Evolutionary conservation across 2,329 filamentous ascomycete species (phyloP).

Genomic region (Botryotinia narcissicola): DNA sequence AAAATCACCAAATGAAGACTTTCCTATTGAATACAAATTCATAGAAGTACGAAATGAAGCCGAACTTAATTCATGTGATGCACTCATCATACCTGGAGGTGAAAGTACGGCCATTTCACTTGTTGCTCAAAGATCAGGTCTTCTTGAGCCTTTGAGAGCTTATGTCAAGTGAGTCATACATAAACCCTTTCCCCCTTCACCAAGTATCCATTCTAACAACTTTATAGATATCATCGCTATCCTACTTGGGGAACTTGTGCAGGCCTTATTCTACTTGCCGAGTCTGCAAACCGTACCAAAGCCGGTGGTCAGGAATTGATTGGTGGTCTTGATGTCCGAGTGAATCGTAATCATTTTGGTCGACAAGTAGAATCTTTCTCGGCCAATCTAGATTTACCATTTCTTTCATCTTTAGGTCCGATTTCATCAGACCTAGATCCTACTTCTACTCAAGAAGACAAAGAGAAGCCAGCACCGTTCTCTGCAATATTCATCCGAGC

Average conservation of each 20-base stretch:
- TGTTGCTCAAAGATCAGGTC: slow-evolving; percentile 74
- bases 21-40: slow-evolving; percentile 46
- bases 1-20: neutral
- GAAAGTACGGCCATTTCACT: slow-evolving; percentile 93
- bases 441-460: neutral
- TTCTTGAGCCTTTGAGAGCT: slow-evolving; percentile 79
- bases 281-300: slow-evolving; percentile 84
- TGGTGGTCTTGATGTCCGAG: slow-evolving; percentile 83
- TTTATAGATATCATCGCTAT: slow-evolving; percentile 63
- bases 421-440: slow-evolving; percentile 29
- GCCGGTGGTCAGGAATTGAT: slow-evolving; percentile 90
- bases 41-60: slow-evolving; percentile 75
- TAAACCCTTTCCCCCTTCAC: neutral
- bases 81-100: slow-evolving; percentile 85
- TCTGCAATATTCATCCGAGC: slow-evolving; percentile 90
- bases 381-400: slow-evolving; percentile 68
- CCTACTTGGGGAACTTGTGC: slow-evolving; percentile 97
- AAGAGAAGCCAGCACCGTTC: slow-evolving; percentile 52
- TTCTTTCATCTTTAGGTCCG: slow-evolving; percentile 47
- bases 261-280: slow-evolving; percentile 84
- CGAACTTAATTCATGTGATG: slow-evolving; percentile 73
- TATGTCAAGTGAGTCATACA: slow-evolving; percentile 76
- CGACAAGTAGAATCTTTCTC: slow-evolving; percentile 91
- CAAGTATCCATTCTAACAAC: slow-evolving; percentile 20
- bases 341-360: slow-evolving; percentile 93